Base-by-base conservation (phyloP, 2,329 filamentous ascomycete genomes). In the Colletotrichum echinochloae region DNA sequence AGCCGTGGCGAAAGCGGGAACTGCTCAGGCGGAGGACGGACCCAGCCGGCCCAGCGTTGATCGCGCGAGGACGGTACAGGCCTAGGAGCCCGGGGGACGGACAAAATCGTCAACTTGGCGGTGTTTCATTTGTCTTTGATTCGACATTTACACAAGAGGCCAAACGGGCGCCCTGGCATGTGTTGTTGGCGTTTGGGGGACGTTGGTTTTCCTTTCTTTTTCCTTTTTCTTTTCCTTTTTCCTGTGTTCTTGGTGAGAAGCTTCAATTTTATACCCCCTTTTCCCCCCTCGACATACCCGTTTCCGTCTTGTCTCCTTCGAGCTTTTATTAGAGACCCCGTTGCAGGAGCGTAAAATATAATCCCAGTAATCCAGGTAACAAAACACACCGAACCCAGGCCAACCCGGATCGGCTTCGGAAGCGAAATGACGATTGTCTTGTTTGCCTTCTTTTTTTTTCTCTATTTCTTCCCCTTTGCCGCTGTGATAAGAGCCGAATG, bases 241-340 rank as follows among this genome's bases (percentile, higher is more conserved):
- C 30, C 30, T 20, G 6, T 41, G 39, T 39, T 39, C 14, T 41
- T 20, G 39, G 39, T 39, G 2, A n/a, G 20, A 55, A 68, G 35
- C 44, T 65, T 68, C 54, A 59, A 52, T 51, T 54, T 26, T 68
- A 68, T 68, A 68, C 66, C 66, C 61, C 20, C 51, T 48, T 23
- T 39, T 12, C 28, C 33, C 49, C 16, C 33, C 49, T 12, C 51
- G 26, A 12, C 20, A 51, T 39, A 23, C n/a, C 6, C 16, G 2
- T 5, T 5, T 18, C 6, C n/a, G n/a, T n/a, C n/a, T 7, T 3
- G 23, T 54, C 37, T 12, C 16, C 7, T 7, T 7, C 5, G 28
- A 9, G 16, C 3, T 37, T 23, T 37, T 23, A 20, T n/a, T n/a
- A 37, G 3, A 37, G 14, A n/a, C 20, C 51, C 30, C 16, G 5